Base-by-base conservation (phyloP, 768 basidiomycete species). In the Sporobolomyces roseus region DNA sequence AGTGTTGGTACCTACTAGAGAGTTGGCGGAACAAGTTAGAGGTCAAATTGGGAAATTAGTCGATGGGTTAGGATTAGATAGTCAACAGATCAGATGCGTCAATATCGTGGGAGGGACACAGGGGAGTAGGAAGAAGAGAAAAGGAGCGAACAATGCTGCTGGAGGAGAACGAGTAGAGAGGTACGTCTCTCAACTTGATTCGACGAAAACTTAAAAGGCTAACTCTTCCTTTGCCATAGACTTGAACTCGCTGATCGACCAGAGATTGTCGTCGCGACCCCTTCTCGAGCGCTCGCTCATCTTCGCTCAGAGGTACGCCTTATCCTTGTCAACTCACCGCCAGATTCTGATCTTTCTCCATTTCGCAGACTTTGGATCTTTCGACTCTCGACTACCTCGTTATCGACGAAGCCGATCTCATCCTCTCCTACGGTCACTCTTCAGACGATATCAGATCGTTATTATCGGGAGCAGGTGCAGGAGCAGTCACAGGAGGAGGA, bases 361-460 rank as follows among this genome's bases (percentile, higher is more conserved):
- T n/a, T n/a, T n/a, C n/a, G n/a, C 66, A 90, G 88, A 81, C 85
- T 0, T 81, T 98, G 12, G 83, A 82, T 4, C 79, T 93, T 0
- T 75, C 83, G 17, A 82, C 84, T 1, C 80, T 98, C 35, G 89
- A 91, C 52, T 88, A 89, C 7, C 85, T 99, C 23, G 89, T 94
- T 33, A 93, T 99, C 65, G 96, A 99, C 77, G 96, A 99, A 80
- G 96, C 96, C 29, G 96, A 98, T 77, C 85, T 98, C 43, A 89
- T 99, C 60, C 83, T 99, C 25, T 97, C 93, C 0, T 99, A 98
- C 77, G 96, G 96, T 4, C 91, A 98, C 72, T 80, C 80, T 45
- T 89, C 93, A 68, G 90, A 93, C 75, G 91, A 93, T 67, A 84
- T 93, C 51, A 85, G 86, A 32, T 84, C 87, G 66, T 83, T 87